Evolutionary conservation across 306 rosid species (phyloP).

Genomic region (Sphenostylis stenocarpa): DNA sequence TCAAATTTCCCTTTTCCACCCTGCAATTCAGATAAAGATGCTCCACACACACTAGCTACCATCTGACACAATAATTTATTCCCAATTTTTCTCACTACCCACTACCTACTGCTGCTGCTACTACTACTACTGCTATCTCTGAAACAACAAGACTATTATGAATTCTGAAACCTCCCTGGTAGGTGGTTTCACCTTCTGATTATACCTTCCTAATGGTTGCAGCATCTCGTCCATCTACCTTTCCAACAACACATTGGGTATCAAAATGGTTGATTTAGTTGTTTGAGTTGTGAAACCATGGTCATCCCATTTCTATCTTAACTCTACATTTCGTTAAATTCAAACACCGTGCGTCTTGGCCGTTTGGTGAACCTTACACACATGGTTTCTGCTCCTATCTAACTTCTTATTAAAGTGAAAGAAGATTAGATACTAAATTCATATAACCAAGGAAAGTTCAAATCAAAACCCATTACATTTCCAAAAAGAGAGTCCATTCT

Average conservation of each 20-base stretch:
- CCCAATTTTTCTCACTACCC: constrained; percentile 2
- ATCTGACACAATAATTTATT: constrained; percentile 26
- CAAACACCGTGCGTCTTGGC: neutral
- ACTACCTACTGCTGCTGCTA: neutral
- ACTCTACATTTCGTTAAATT: neutral
- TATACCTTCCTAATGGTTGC: constrained; percentile 1
- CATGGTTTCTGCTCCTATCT: neutral
- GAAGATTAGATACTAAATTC: constrained; percentile 1
- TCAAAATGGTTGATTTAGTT: too few species aligned
- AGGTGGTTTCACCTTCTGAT: neutral
- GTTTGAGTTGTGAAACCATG: too few species aligned
- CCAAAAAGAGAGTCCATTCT: too few species aligned
- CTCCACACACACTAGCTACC: neutral
- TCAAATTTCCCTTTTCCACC: constrained; percentile 34
- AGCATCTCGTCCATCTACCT: constrained; percentile 1
- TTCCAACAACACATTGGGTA: neutral
- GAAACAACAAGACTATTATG: neutral
- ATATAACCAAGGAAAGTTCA: neutral
- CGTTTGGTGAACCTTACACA: neutral
- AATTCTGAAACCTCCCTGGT: neutral
- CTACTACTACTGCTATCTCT: neutral
- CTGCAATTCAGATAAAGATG: constrained; percentile 1
- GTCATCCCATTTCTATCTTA: too few species aligned
- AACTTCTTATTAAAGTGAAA: neutral
- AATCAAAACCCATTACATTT: too few species aligned